Evolutionary conservation across 2,329 filamentous ascomycete species (phyloP), one percentile per base, ranked within the genome.

Genomic region (Aspergillus ochraceus): DNA sequence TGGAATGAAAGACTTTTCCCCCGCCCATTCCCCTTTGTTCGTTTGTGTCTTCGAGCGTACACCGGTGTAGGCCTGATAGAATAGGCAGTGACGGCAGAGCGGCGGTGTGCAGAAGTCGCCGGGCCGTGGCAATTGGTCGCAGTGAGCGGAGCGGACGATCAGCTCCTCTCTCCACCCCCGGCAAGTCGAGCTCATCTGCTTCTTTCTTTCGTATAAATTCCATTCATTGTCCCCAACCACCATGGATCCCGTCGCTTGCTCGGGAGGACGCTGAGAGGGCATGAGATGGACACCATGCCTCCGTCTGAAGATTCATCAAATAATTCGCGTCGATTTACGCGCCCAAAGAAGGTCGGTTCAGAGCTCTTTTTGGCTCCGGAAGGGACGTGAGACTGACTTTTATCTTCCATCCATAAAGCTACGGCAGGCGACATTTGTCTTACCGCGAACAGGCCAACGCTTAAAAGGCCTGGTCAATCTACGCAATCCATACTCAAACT

Each of bases 391-490:
- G 9, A 47, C 45, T 47, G 45, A 47, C 45, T 5, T 20, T 1
- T 10, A 19, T 4, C 10, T 24, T 47, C 11, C 8, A 14, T 22
- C 19, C 49, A 52, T 24, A 45, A 68, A 92, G 83, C 83, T 96
- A 62, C 88, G 90, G 66, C 90, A 94, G 73, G 91, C 91, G 65
- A 95, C 91, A 49, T 92, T 96, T 74, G 90, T 98, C 67, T 84
- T 96, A 57, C 92, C 94, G 8, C 83, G 84, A 60, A 97, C 92
- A 2, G 93, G 94, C 69, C 90, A 96, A 76, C 90, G 92, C 64
- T 85, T 92, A 51, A 89, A 88, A 70, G 90, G 90, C 63, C 85
- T 89, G 62, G 92, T 97, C 68, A 94, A 89, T 22, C 81, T 97
- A 29, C 88, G 89, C 68, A 81, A 79, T 70, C 69, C 84, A 56